Evolutionary conservation across 192 early-diverging fungal species (phyloP), one percentile per base, ranked within the genome.

Genomic region (Podila epigama): DNA sequence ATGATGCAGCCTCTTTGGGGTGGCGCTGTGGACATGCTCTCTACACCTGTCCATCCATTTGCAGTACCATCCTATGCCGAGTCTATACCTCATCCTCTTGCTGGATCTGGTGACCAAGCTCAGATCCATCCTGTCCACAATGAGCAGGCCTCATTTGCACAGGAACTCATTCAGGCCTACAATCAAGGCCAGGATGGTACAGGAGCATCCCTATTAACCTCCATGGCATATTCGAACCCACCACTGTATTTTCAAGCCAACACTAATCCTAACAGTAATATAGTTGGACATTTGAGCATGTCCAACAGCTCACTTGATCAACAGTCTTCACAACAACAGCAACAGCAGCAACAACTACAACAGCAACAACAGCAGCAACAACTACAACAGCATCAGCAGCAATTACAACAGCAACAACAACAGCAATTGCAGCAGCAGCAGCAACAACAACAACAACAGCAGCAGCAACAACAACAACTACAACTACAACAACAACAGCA

Each of bases 41-140:
- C 73, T 5, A 48, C 73, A 10, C 37, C 73, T 32, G 65, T 77
- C 16, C 73, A 77, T 16, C 73, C 73, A 6, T 77, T 77, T 25
- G 34, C 52, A 12, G 58, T 68, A 3, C 55, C 65, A 5, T 29
- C 59, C 18, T 67, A 59, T 34, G 0, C 31, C 25, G 50, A 77
- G 5, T 35, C 56, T 40, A 39, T 48, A 10, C 35, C 22, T 20
- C 57, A 51, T 13, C 42, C 63, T 4, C 41, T 63, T 40, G 27
- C 65, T 2, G 42, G 44, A 27, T 18, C 65, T 22, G 31, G 29
- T 4, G 52, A 75, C 40, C 42, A 53, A 3, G 22, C 66, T 4
- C 48, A 68, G 28, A 55, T 27, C 15, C 41, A 31, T 31, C 3
- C 32, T 35, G 37, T 10, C 34, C 11, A 10, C 7, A 44, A 52